Evolutionary conservation across 2,329 filamentous ascomycete species (phyloP).

Genomic region (Scedosporium minutisporum): DNA sequence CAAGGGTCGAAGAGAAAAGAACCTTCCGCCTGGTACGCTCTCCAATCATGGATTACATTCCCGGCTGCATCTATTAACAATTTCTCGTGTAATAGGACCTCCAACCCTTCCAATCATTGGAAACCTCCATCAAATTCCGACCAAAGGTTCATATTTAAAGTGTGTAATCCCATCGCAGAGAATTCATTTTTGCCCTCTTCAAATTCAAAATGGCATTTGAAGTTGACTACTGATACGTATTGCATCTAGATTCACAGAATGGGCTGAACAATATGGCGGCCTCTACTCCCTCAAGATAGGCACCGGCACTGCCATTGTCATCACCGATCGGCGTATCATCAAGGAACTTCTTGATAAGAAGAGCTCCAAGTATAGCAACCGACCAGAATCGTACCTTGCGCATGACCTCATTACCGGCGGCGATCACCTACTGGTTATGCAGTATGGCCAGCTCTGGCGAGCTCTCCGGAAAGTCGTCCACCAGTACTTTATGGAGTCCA

Average conservation of each 20-base stretch:
- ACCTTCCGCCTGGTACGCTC: no score
- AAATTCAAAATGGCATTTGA: background rate
- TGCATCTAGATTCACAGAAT: slow-evolving; percentile 28
- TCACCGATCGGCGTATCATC: slow-evolving; percentile 28
- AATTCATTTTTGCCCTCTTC: slow-evolving; percentile 17
- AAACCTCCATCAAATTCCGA: slow-evolving; percentile 21
- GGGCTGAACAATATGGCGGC: slow-evolving; percentile 31
- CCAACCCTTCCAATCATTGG: slow-evolving; percentile 30
- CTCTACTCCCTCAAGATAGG: slow-evolving; percentile 33
- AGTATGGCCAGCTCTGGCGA: slow-evolving; percentile 35
- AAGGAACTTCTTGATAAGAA: slow-evolving; percentile 35
- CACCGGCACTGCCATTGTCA: slow-evolving; percentile 26
- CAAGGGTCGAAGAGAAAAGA: no score
- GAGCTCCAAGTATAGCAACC: slow-evolving; percentile 29
- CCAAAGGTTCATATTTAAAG: slow-evolving; percentile 8
- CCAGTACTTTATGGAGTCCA: slow-evolving; percentile 32
- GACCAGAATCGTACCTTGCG: slow-evolving; percentile 31
- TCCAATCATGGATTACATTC: no score
- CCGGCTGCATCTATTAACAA: no score
- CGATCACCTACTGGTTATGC: slow-evolving; percentile 32
- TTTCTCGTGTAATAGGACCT: slow-evolving; percentile 17
- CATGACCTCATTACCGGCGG: slow-evolving; percentile 31
- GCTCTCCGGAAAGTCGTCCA: slow-evolving; percentile 34
- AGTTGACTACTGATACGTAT: background rate
- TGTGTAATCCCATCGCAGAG: slow-evolving; percentile 11